A percentile compares a stretch with the other conserved stretches of the same genome.
Conservation (phyloP, 805 yeast species). For the Wickerhamiella vanderwaltii region DNA sequence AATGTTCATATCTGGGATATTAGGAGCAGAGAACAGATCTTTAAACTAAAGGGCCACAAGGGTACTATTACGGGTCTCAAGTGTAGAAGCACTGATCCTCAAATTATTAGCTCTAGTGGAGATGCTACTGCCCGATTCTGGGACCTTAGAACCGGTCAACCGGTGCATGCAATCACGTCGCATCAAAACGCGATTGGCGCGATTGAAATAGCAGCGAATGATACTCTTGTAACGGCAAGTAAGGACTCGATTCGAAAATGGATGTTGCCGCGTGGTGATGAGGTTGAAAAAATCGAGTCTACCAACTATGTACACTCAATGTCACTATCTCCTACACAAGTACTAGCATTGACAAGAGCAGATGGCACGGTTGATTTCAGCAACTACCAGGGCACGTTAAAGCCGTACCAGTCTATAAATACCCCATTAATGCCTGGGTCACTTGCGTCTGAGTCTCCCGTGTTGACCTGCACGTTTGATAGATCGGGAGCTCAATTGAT, state of each 20-base stretch:
- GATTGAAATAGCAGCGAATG: constrained; percentile 53
- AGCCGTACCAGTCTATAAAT: constrained; percentile 40
- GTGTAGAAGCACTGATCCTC: constrained; percentile 69
- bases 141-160: constrained; percentile 75
- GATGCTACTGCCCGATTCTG: constrained; percentile 81
- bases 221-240: constrained; percentile 71
- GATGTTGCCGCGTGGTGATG: constrained; percentile 65
- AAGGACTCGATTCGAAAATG: constrained; percentile 76
- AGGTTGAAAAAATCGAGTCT: constrained; percentile 41
- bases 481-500: constrained; percentile 62
- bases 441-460: constrained; percentile 47
- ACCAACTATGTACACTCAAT: constrained; percentile 56
- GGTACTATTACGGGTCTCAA: constrained; percentile 58
- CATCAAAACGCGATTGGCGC: constrained; percentile 75
- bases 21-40: constrained; percentile 60
- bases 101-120: constrained; percentile 67
- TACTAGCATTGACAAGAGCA: constrained; percentile 65
- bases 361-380: constrained; percentile 71
- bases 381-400: constrained; percentile 67
- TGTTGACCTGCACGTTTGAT: constrained; percentile 43
- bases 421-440: constrained; percentile 63
- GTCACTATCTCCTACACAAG: constrained; percentile 44
- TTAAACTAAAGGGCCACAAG: constrained; percentile 72
- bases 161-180: constrained; percentile 63
- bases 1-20: constrained; percentile 90